Percentiles rank a stretch among this genome's conserved stretches.
Conservation (phyloP, 1,284 basidiomycete genomes). For the Peniophora sp. region DNA sequence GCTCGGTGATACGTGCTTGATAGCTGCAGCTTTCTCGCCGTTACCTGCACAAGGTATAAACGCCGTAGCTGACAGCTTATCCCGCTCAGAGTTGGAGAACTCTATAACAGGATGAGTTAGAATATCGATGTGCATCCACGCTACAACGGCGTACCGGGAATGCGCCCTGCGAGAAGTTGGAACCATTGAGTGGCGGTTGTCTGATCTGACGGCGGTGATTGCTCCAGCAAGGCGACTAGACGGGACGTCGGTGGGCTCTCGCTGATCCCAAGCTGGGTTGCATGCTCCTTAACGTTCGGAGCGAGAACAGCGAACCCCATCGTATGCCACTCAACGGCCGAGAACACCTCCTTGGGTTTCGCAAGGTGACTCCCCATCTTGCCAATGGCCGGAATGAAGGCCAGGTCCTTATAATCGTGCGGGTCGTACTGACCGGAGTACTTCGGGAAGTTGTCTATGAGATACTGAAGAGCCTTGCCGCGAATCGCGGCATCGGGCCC, state of each 20-base stretch:
- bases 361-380: constrained; percentile 45
- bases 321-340: constrained; percentile 58
- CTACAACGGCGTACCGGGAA: constrained; percentile 44
- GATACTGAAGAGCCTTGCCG: constrained; percentile 63
- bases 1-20: constrained; percentile 48
- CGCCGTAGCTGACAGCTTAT: constrained; percentile 37
- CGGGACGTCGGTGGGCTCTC: constrained; percentile 66
- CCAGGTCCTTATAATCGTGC: constrained; percentile 40
- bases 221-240: constrained; percentile 60
- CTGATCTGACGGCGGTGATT: constrained; percentile 52
- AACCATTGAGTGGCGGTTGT: constrained; percentile 65
- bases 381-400: constrained; percentile 77
- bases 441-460: constrained; percentile 64
- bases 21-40: constrained; percentile 15
- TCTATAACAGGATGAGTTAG: background rate
- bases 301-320: constrained; percentile 74
- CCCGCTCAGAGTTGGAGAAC: constrained; percentile 25
- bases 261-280: constrained; percentile 66
- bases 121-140: background rate
- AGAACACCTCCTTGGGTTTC: constrained; percentile 71
- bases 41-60: constrained; percentile 45
- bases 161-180: constrained; percentile 63
- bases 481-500: constrained; percentile 38
- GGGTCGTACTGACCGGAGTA: constrained; percentile 59
- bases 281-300: constrained; percentile 50